Percentiles rank a stretch among this genome's conserved stretches.
Conservation (phyloP, 1,284 basidiomycete species). For the Neonothopanus nambi region DNA sequence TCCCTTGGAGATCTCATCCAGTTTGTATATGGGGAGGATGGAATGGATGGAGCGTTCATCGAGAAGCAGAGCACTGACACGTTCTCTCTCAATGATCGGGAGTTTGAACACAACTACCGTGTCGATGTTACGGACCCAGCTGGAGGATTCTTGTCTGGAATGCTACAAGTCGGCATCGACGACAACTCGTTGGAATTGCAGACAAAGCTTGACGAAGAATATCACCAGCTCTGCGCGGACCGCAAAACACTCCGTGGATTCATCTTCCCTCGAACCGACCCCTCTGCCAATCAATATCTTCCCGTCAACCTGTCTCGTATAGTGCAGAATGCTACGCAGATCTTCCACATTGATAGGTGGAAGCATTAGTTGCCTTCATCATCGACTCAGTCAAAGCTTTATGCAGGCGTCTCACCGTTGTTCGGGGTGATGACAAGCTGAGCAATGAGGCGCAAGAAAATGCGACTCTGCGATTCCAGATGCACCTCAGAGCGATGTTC, state of each 20-base stretch:
- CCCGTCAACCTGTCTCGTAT: constrained; percentile 95
- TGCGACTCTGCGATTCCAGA: constrained; percentile 90
- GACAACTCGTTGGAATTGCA: constrained; percentile 91
- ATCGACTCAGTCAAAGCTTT: constrained; percentile 79
- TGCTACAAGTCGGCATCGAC: constrained; percentile 93
- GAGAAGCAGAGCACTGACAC: constrained; percentile 94
- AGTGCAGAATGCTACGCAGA: constrained; percentile 93
- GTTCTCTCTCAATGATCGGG: constrained; percentile 79
- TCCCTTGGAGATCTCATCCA: constrained; percentile 95
- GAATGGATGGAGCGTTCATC: constrained; percentile 98
- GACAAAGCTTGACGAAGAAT: constrained; percentile 88
- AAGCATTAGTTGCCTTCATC: constrained; percentile 86
- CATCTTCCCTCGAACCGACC: constrained; percentile 82
- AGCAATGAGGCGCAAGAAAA: constrained; percentile 83
- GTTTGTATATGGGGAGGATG: constrained; percentile 98
- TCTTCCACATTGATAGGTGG: constrained; percentile 95
- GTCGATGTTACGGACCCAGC: constrained; percentile 88
- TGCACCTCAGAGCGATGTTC: constrained; percentile 89
- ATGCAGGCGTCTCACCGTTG: constrained; percentile 73
- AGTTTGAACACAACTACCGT: constrained; percentile 89
- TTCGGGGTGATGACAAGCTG: constrained; percentile 83
- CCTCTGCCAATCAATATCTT: constrained; percentile 74
- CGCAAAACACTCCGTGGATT: constrained; percentile 77
- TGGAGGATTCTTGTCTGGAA: constrained; percentile 78
- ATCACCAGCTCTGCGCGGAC: constrained; percentile 74